Evolutionary conservation across 345 rosid species (phyloP).

Genomic region (Bruguiera gymnorhiza): DNA sequence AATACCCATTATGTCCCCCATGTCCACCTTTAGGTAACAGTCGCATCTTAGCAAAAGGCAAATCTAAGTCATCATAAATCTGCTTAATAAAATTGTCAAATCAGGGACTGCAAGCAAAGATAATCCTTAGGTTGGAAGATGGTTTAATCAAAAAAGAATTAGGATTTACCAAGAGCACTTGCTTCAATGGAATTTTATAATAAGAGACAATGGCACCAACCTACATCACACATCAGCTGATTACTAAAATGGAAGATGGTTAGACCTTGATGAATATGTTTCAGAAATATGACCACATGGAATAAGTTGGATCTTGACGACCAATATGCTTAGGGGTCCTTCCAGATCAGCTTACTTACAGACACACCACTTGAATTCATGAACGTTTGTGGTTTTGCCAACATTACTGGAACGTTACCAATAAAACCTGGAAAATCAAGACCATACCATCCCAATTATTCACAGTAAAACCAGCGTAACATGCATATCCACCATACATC

Average conservation of each 20-base stretch:
- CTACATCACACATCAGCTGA: slow-evolving; percentile 35
- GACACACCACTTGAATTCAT: slow-evolving; percentile 96
- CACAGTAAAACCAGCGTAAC: background rate
- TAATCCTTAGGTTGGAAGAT: background rate
- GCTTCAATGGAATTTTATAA: slow-evolving; percentile 89
- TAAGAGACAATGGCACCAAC: slow-evolving; percentile 82
- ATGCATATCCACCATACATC: background rate
- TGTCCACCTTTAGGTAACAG: slow-evolving; percentile 98
- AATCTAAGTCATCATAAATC: slow-evolving; percentile 92
- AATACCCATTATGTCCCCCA: slow-evolving; percentile 96
- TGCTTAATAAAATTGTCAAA: slow-evolving; percentile 25
- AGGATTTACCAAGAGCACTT: slow-evolving; percentile 73
- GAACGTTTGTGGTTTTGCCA: slow-evolving; percentile 94
- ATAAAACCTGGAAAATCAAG: slow-evolving; percentile 53
- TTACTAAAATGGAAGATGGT: slow-evolving; percentile 11
- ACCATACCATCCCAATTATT: background rate
- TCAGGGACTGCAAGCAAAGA: slow-evolving; percentile 3
- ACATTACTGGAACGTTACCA: slow-evolving; percentile 77
- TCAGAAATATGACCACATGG: slow-evolving; percentile 9
- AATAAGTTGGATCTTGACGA: slow-evolving; percentile 7
- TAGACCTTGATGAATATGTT: slow-evolving; percentile 12
- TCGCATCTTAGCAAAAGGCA: slow-evolving; percentile 85
- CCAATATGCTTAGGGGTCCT: slow-evolving; percentile 19
- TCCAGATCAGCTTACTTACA: slow-evolving; percentile 60
- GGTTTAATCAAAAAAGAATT: slow-evolving; percentile 5